Conservation (phyloP, 495 filamentous ascomycete species). For the Corynascus novoguineensis region DNA sequence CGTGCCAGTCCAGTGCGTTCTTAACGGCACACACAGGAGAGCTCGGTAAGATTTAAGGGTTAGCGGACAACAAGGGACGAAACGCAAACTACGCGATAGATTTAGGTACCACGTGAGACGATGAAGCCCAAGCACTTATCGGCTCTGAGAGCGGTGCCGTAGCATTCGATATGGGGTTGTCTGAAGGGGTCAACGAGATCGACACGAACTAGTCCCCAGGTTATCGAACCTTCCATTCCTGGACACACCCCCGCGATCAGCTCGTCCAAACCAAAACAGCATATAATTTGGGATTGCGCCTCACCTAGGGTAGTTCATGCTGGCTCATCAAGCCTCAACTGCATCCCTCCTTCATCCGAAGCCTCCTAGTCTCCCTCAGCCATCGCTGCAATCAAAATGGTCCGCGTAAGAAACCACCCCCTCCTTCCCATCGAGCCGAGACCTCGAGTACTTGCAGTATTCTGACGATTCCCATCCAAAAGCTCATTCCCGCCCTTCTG, state of each 20-base stretch:
- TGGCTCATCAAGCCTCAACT: background rate
- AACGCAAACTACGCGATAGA: background rate
- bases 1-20: background rate
- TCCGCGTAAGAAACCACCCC: conserved; percentile 9
- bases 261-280: background rate
- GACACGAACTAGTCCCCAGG: background rate
- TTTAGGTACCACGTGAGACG: no score
- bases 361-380: background rate
- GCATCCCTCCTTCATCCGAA: background rate
- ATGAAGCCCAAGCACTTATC: background rate
- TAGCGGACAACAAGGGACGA: background rate
- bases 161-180: background rate
- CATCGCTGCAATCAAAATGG: conserved; percentile 11
- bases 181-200: background rate
- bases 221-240: conserved; percentile 1
- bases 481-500: conserved; percentile 31
- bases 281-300: background rate
- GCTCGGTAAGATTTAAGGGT: conserved; percentile 1
- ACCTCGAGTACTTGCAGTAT: background rate
- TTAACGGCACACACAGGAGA: background rate
- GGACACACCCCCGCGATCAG: background rate
- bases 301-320: background rate
- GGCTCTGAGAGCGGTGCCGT: background rate
- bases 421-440: background rate
- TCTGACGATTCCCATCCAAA: no score